These are phyloP conservation scores for Pestalotiopsis sp. DNA, from an alignment of 2,329 filamentous ascomycete genomes.

Conservation along the genomic window DNA sequence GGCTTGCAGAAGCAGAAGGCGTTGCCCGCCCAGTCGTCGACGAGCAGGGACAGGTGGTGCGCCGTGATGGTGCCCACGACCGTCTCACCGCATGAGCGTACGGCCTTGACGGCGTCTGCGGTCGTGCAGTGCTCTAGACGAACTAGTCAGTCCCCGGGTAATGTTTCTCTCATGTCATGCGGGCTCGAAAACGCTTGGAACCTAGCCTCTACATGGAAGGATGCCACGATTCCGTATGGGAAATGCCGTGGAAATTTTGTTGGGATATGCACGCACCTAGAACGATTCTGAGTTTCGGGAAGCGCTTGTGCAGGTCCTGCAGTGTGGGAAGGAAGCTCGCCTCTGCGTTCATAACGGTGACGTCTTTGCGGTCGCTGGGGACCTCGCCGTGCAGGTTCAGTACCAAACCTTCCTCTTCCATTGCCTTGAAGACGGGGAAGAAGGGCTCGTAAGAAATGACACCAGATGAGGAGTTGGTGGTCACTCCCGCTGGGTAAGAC, in stretches of 20 bases:
- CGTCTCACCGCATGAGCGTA: slow-evolving; percentile 60
- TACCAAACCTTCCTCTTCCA: slow-evolving; percentile 66
- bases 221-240: no score
- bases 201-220: no score
- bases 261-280: neutral
- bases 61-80: slow-evolving; percentile 65
- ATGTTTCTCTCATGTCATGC: neutral
- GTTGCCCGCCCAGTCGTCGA: slow-evolving; percentile 59
- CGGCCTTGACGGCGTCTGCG: slow-evolving; percentile 61
- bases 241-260: neutral
- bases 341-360: slow-evolving; percentile 62
- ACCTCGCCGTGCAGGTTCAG: slow-evolving; percentile 70
- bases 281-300: slow-evolving; percentile 31
- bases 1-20: slow-evolving; percentile 73
- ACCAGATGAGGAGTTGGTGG: slow-evolving; percentile 43
- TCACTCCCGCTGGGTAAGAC: slow-evolving; percentile 26
- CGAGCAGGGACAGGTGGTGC: slow-evolving; percentile 60
- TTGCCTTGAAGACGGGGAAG: slow-evolving; percentile 66
- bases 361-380: slow-evolving; percentile 35
- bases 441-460: slow-evolving; percentile 56
- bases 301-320: slow-evolving; percentile 54
- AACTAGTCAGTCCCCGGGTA: neutral
- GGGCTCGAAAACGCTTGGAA: no score
- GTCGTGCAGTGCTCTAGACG: slow-evolving; percentile 67
- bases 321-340: slow-evolving; percentile 67